Evolutionary conservation across 768 basidiomycete genomes (phyloP), one percentile per base, ranked within the genome.

Genomic region (Gyrodon lividus): DNA sequence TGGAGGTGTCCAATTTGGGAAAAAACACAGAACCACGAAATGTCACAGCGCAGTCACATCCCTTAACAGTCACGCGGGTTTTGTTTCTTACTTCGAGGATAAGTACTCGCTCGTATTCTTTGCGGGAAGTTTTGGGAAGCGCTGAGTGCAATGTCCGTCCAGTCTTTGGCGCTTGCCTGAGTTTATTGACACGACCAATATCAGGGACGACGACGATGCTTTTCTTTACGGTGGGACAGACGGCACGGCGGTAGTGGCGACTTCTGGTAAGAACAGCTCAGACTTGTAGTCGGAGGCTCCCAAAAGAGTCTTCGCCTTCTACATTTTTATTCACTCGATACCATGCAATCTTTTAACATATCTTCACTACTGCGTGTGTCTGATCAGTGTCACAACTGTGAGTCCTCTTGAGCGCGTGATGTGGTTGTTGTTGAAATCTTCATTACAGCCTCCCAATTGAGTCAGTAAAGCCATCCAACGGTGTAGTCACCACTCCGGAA

Each of bases 141-240:
- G 40, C 38, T 34, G 60, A 54, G 66, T 58, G 45, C 51, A 52
- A 68, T 68, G 67, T 68, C 66, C 45, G 65, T 66, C 53, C 43
- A 43, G 57, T 61, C 51, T 8, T 54, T 54, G 23, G 51, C 34
- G 54, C 59, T 46, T 17, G 37, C 43, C 43, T 44, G 43, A 52
- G 26, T 58, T 59, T 49, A 67, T 65, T 70, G 48, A 70, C 69
- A 31, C 40, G 51, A 48, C 30, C 40, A 46, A 55, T 46, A 51
- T 46, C 58, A 84, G 82, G 81, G 86, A 89, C 65, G 87, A 89
- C 71, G 88, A 91, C 62, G 87, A 90, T 68, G 86, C 87, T 22
- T 89, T 86, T 65, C 71, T 89, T 56, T 90, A 89, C 59, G 88
- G 88, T 51, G 78, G 78, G 52, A 72, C 81, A 38, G 58, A 71